A percentile compares a stretch with the other conserved stretches of the same genome.
These are phyloP conservation scores for Aspergillus mulundensis DNA, from an alignment of 495 filamentous ascomycete genomes.

Conservation along the genomic window DNA sequence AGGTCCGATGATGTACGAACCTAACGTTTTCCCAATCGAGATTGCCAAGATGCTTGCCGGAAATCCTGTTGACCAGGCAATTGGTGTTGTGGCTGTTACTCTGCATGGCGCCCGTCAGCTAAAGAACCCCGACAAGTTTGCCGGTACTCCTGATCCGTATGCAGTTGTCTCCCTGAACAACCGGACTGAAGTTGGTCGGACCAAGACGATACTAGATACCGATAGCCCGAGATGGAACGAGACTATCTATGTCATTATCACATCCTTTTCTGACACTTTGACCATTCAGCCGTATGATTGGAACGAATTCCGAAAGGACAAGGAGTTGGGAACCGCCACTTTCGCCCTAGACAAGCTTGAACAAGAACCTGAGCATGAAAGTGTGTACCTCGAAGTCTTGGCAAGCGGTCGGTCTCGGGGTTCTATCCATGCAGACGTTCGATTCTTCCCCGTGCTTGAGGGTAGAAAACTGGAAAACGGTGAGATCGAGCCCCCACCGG, in stretches of 20 bases:
- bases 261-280: conserved; percentile 79
- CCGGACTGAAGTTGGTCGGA: conserved; percentile 73
- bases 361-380: conserved; percentile 71
- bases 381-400: conserved; percentile 77
- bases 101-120: conserved; percentile 86
- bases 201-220: conserved; percentile 81
- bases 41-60: conserved; percentile 99
- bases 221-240: conserved; percentile 92
- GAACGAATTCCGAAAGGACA: conserved; percentile 95
- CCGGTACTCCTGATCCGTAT: conserved; percentile 92
- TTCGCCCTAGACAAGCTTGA: conserved; percentile 82
- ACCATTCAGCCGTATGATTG: conserved; percentile 83
- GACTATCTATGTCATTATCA: conserved; percentile 90
- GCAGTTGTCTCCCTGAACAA: conserved; percentile 81
- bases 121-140: conserved; percentile 91
- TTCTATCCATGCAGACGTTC: conserved; percentile 72
- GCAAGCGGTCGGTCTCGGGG: conserved; percentile 81
- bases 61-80: conserved; percentile 87
- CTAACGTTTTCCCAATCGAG: conserved; percentile 97
- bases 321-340: conserved; percentile 81
- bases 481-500: conserved; percentile 71
- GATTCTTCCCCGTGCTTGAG: conserved; percentile 92
- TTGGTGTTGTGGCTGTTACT: conserved; percentile 88
- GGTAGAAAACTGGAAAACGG: conserved; percentile 68
- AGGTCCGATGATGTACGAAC: conserved; percentile 93